Base-by-base conservation (phyloP, 202 grass and related monocot genomes). In the Zoysia matrella region DNA sequence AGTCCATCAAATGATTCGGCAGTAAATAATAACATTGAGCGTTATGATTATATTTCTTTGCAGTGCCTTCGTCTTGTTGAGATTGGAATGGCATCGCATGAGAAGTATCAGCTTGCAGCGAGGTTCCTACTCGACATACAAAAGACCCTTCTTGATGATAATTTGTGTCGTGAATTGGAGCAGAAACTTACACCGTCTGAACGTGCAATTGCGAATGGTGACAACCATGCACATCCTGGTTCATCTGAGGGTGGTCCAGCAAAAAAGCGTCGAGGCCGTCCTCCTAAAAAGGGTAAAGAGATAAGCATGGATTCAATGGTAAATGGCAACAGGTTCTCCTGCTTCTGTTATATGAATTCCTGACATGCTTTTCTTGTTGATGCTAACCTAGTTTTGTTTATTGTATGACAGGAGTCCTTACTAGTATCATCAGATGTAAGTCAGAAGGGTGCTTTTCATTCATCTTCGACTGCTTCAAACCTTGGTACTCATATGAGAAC, bases 31-130 rank as follows among this genome's bases (percentile, higher is more conserved):
- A 86, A 83, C 47, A 54, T 94, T 49, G 91, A 94, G 40, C 85
- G 86, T 45, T 94, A 90, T 74, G 88, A 94, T 84, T 83, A 90
- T 74, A 76, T 88, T 40, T 88, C 91, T 78, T 80, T 81, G 79
- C 80, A 88, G 55, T 94, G 89, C 76, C 88, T 94, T 75, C 91
- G 80, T 69, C 88, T 94, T 82, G 80, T 88, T 81, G 88, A 94
- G 66, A 83, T 90, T 63, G 88, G 91, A 58, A 60, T 76, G 40
- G 52, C 69, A 81, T 94, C 91, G 39, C 76, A 90, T 70, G 88
- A 88, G 43, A 94, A 90, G 72, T 90, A 90, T 85, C 80, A 81
- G 48, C 76, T 71, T 86, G 86, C 83, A 43, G 43, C 90, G 51
- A 88, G 76, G 42, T 58, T 94, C 68, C 77, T 94, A 65, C 81